These are phyloP conservation scores for Caryopteris hybrid DNA, from an alignment of 305 asterid genomes.

Conservation along the genomic window DNA sequence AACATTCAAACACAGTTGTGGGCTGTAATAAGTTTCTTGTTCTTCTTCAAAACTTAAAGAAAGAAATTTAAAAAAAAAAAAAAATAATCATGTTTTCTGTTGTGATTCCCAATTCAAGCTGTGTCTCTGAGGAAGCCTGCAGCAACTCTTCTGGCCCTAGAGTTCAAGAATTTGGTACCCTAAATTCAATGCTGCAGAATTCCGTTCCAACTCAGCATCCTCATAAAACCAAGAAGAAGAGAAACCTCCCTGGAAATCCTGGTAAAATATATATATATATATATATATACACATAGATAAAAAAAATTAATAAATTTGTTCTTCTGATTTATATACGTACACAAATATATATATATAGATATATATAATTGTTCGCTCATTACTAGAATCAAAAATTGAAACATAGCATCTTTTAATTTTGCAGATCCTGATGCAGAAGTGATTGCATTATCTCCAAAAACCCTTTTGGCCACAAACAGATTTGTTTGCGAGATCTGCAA, in stretches of 20 bases:
- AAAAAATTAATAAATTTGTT: not conserved
- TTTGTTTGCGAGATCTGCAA: constrained; percentile 82
- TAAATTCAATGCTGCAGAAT: constrained; percentile 36
- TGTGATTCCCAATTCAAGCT: constrained; percentile 36
- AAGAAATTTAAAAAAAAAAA: not conserved
- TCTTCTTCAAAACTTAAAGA: no score
- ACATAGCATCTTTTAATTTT: no score
- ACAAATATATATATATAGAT: no score
- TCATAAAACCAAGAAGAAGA: constrained; percentile 56
- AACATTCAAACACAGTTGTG: constrained; percentile 15
- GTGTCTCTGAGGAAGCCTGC: constrained; percentile 30
- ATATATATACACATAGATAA: no score
- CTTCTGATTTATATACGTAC: no score
- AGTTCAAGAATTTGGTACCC: constrained; percentile 38
- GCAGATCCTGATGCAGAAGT: constrained; percentile 88
- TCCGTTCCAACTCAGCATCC: constrained; percentile 31
- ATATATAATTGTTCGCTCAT: no score
- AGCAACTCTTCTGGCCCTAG: constrained; percentile 38
- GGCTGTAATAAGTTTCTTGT: not conserved
- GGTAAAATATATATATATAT: constrained; percentile 24
- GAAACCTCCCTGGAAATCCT: constrained; percentile 76
- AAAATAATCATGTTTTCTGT: constrained; percentile 39
- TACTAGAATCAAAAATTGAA: no score
- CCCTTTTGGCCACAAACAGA: constrained; percentile 69
- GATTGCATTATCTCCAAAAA: constrained; percentile 69